These are phyloP conservation scores for Cutaneotrichosporon sp. DNA, from an alignment of 1,284 basidiomycete genomes.

Conservation along the genomic window DNA sequence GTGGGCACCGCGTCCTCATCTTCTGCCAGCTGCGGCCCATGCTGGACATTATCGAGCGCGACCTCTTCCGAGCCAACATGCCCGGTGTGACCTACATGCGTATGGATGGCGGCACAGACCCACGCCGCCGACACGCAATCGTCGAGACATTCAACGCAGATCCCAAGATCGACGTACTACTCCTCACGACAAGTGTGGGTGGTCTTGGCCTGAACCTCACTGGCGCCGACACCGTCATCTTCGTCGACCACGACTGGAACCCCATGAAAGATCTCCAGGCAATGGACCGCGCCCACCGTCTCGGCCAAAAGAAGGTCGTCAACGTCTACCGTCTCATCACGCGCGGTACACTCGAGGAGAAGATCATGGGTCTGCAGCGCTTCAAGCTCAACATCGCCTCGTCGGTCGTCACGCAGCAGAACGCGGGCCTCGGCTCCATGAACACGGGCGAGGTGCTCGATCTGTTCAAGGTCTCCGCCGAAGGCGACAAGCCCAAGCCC, in stretches of 20 bases:
- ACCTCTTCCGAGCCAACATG: conserved; percentile 88
- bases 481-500: conserved; percentile 52
- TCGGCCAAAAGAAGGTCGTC: conserved; percentile 98
- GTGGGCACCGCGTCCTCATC: conserved; percentile 82
- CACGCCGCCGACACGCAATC: conserved; percentile 85
- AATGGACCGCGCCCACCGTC: conserved; percentile 97
- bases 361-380: conserved; percentile 98
- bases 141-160: conserved; percentile 98
- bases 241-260: conserved; percentile 99
- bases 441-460: conserved; percentile 96
- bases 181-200: conserved; percentile 95
- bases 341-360: conserved; percentile 94
- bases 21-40: conserved; percentile 99
- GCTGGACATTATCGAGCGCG: conserved; percentile 94
- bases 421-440: conserved; percentile 88
- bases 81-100: conserved; percentile 97
- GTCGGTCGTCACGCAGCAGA: conserved; percentile 95
- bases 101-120: conserved; percentile 83
- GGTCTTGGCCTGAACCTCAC: conserved; percentile 94
- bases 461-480: conserved; percentile 76
- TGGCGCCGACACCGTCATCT: conserved; percentile 98
- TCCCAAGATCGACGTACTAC: conserved; percentile 92
- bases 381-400: conserved; percentile 99
- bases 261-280: conserved; percentile 99
- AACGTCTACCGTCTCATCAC: conserved; percentile 98